Conservation (phyloP, 2,329 filamentous ascomycete species). For the Herpotrichia juniperi region DNA sequence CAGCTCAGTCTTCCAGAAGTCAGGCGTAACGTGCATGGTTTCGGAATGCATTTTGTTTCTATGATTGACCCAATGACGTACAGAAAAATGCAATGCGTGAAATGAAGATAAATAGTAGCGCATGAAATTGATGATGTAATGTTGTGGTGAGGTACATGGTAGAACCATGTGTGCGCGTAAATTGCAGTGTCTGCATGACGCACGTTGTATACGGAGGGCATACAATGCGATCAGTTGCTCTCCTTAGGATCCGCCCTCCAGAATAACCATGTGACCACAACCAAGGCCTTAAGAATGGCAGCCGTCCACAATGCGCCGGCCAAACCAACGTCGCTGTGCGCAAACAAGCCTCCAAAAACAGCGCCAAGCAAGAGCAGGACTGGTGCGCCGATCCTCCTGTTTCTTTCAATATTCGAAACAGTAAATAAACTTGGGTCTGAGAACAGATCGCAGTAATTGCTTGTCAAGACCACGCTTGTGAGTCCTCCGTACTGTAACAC, state of each 20-base stretch:
- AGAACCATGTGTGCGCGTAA: neutral
- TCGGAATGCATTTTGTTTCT: neutral
- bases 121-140: neutral
- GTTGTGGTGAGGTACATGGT: neutral
- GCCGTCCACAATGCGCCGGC: slow-evolving; percentile 58
- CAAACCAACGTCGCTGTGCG: slow-evolving; percentile 58
- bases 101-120: too few relatives aligned
- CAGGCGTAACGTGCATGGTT: slow-evolving; percentile 1
- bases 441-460: slow-evolving; percentile 81
- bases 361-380: slow-evolving; percentile 60
- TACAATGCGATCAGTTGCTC: slow-evolving; percentile 10
- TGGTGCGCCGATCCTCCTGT: slow-evolving; percentile 58
- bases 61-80: neutral
- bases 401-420: slow-evolving; percentile 57
- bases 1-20: neutral
- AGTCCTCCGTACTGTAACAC: slow-evolving; percentile 72
- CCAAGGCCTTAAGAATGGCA: slow-evolving; percentile 45
- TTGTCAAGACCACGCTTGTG: slow-evolving; percentile 80
- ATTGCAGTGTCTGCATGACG: neutral
- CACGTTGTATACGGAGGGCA: neutral
- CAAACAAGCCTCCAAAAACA: slow-evolving; percentile 60
- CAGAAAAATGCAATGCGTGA: too few relatives aligned
- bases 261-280: slow-evolving; percentile 48
- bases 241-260: slow-evolving; percentile 46
- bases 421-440: slow-evolving; percentile 64